A percentile compares a stretch with the other conserved stretches of the same genome.
These are phyloP conservation scores for Casaregolazyma suthepensis DNA, from an alignment of 1,139 yeast genomes.

Conservation along the genomic window DNA sequence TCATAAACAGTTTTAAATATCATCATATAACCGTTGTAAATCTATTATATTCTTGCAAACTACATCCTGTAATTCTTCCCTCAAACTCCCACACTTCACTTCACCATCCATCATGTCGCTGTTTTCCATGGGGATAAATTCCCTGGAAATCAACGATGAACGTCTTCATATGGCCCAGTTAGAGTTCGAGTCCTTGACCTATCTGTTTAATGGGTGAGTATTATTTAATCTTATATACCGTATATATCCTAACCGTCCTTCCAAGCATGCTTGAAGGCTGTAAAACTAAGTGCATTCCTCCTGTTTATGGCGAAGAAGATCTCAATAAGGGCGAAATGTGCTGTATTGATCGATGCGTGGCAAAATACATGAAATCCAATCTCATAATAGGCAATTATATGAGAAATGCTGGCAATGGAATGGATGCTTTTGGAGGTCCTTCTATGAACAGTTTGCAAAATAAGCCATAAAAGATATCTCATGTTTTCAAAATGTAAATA, in stretches of 20 bases:
- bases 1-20: slow-evolving; percentile 7
- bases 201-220: slow-evolving; percentile 51
- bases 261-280: slow-evolving; percentile 50
- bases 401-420: slow-evolving; percentile 26
- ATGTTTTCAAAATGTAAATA: slow-evolving; percentile 1
- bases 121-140: slow-evolving; percentile 27
- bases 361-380: slow-evolving; percentile 92
- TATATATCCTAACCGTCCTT: neutral
- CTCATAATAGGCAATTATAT: slow-evolving; percentile 58
- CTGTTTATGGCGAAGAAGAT: slow-evolving; percentile 72
- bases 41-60: neutral
- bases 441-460: neutral
- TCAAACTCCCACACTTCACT: neutral
- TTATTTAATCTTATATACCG: neutral
- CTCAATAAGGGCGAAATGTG: slow-evolving; percentile 79
- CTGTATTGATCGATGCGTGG: slow-evolving; percentile 95
- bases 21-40: neutral
- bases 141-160: slow-evolving; percentile 53
- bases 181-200: slow-evolving; percentile 68
- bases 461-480: neutral
- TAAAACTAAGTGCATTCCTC: slow-evolving; percentile 64
- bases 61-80: neutral
- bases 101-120: slow-evolving; percentile 23
- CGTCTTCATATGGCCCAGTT: slow-evolving; percentile 65
- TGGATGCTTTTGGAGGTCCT: slow-evolving; percentile 14